Evolutionary conservation across 1,139 yeast species (phyloP), one percentile per base, ranked within the genome.

Genomic region (Blastobotrys indianensis): DNA sequence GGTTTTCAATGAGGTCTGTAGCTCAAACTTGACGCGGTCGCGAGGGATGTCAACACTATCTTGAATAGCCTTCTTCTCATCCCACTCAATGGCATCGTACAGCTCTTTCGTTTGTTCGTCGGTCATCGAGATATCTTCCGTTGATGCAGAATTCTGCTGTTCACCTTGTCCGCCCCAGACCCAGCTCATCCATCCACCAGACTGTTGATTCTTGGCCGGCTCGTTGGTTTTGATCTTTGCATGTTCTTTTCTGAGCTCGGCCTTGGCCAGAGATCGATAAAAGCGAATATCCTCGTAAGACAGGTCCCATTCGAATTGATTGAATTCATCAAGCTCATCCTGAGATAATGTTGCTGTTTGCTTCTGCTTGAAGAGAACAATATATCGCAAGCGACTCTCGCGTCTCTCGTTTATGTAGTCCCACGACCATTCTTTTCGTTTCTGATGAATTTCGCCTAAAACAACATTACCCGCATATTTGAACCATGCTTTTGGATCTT

Each of bases 41-140:
- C 79, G 75, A 0, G 97, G 95, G 1, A 85, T 60, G 52, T 83
- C 84, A 10, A 82, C 69, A 0, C 81, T 67, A 12, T 77, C 77
- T 0, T 72, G 54, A 0, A 77, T 58, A 0, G 76, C 74, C 45
- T 76, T 73, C 28, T 77, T 70, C 51, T 88, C 96, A 57, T 88
- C 86, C 67, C 84, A 90, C 51, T 90, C 99, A 53, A 94, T 92
- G 0, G 97, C 95, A 51, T 87, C 95, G 60, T 87, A 90, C 12
- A 92, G 73, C 46, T 94, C 98, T 60, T 87, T 60, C 32, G 68
- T 58, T 50, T 70, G 73, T 47, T 70, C 71, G 4, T 69, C 74
- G 0, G 74, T 70, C 58, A 71, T 67, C n/a, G 60, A 59, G 16
- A 68, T 62, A 9, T 49, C 53, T n/a, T 41, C 44, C 15, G 61